Percentiles rank a stretch among this genome's conserved stretches.
phyloP scores from a whole-genome alignment of 2,329 filamentous ascomycete species.

The Pyricularia sp. region DNA sequence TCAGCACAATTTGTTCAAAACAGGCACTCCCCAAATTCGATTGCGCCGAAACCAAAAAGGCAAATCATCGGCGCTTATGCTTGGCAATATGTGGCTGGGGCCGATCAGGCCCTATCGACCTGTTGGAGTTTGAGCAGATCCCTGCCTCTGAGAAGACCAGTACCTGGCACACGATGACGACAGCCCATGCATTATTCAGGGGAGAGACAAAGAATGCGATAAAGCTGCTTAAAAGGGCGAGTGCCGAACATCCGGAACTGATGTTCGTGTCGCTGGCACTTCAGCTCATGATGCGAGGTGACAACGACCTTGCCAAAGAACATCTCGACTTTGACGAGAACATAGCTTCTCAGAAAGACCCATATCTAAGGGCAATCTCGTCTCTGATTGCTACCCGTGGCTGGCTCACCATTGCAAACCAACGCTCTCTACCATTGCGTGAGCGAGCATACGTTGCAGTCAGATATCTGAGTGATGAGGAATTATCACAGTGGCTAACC shows the following conservation, averaged over 20 bases:
- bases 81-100: slow-evolving; percentile 69
- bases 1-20: slow-evolving; percentile 55
- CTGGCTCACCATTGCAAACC: slow-evolving; percentile 66
- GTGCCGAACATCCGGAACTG: slow-evolving; percentile 52
- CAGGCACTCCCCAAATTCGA: slow-evolving; percentile 38
- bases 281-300: slow-evolving; percentile 49
- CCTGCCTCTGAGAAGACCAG: slow-evolving; percentile 39
- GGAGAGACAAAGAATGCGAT: slow-evolving; percentile 61
- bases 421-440: slow-evolving; percentile 62
- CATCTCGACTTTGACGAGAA: slow-evolving; percentile 49
- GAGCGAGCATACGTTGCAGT: slow-evolving; percentile 69
- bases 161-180: slow-evolving; percentile 59
- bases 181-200: slow-evolving; percentile 66
- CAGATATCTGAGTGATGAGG: slow-evolving; percentile 51
- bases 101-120: slow-evolving; percentile 36
- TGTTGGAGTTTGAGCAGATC: slow-evolving; percentile 32
- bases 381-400: slow-evolving; percentile 68
- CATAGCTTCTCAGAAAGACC: slow-evolving; percentile 57
- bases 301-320: slow-evolving; percentile 33
- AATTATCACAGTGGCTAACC: slow-evolving; percentile 58
- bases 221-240: slow-evolving; percentile 58
- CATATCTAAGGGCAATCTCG: slow-evolving; percentile 72
- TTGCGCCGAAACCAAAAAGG: slow-evolving; percentile 37
- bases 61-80: slow-evolving; percentile 65
- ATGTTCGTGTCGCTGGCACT: slow-evolving; percentile 59